A percentile compares a stretch with the other conserved stretches of the same genome.
Evolutionary conservation across 2,329 filamentous ascomycete species (phyloP).

Genomic region (Delphinella strobiligena): DNA sequence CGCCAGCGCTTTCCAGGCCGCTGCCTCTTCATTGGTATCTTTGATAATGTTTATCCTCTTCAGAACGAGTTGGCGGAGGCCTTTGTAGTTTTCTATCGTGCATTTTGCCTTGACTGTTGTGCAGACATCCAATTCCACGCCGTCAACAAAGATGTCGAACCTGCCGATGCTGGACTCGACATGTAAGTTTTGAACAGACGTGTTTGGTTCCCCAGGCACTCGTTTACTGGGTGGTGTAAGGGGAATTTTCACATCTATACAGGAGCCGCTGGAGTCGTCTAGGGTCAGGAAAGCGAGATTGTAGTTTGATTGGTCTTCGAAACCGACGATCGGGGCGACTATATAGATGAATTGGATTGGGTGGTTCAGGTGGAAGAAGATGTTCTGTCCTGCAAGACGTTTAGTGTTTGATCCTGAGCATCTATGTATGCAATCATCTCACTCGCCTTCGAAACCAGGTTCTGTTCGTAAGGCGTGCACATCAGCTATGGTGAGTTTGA

Average conservation of each 20-base stretch:
- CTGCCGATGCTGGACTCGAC: slow-evolving; percentile 24
- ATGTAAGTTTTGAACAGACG: slow-evolving; percentile 25
- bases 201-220: slow-evolving; percentile 23
- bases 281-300: slow-evolving; percentile 39
- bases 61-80: slow-evolving; percentile 39
- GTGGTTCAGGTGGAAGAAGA: slow-evolving; percentile 45
- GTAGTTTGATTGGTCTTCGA: slow-evolving; percentile 26
- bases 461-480: slow-evolving; percentile 40
- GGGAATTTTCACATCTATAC: slow-evolving; percentile 43
- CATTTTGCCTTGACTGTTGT: slow-evolving; percentile 45
- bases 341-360: slow-evolving; percentile 36
- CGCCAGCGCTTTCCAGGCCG: slow-evolving; percentile 39
- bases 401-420: not conserved
- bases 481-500: slow-evolving; percentile 45
- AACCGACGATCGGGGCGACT: slow-evolving; percentile 32
- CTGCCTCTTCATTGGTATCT: slow-evolving; percentile 43
- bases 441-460: slow-evolving; percentile 39
- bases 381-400: slow-evolving; percentile 33
- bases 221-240: slow-evolving; percentile 14
- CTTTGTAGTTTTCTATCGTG: slow-evolving; percentile 40
- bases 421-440: too few species aligned
- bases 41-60: slow-evolving; percentile 38
- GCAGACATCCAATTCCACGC: slow-evolving; percentile 30
- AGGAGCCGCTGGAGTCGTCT: slow-evolving; percentile 50
- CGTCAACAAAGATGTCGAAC: slow-evolving; percentile 32